Base-by-base conservation (phyloP, 306 rosid genomes). In the Gleditsia sinensis region DNA sequence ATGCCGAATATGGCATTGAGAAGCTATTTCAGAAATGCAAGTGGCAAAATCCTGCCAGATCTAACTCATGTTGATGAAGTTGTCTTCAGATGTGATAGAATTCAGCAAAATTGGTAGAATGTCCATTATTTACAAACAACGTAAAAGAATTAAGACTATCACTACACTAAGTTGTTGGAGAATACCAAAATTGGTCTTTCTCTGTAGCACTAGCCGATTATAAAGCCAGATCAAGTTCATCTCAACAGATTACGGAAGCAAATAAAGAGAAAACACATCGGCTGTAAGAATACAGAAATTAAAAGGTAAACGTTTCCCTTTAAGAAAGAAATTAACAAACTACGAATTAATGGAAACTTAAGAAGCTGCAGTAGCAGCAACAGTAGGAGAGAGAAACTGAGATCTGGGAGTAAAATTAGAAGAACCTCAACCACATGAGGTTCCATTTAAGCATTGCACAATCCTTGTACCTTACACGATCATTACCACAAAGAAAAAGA, bases 181-280 rank as follows among this genome's bases (percentile, higher is more conserved):
- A 23, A 23, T 23, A 53, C 58, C 14, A 19, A 71, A 57, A 63
- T 46, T 30, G 24, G 65, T 20, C 71, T 43, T 23, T 78, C 32
- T 51, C 57, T 7, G 57, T 4, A 64, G 51, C 74, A 72, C 27
- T 21, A 59, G 53, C 39, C 58, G 5, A 71, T 53, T 19, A 65
- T 19, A 69, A 55, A 68, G 64, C 75, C 77, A 84, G 84, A 88
- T 86, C 86, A 81, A 71, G 79, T 40, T 67, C 69, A 50, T 54
- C 46, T 51, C 17, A 49, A 55, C 37, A 36, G 63, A 53, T 19
- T 79, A 20, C 53, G 69, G 7, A 54, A 53, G 24, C 21, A 61
- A 51, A 20, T 14, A 33, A 25, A 7, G 50, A 46, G 51, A 43
- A 20, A 37, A 17, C 39, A 25, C 1, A 16, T 5, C 6, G 8